Conservation (phyloP, 495 filamentous ascomycete species). For the Sordaria brevicollis region DNA sequence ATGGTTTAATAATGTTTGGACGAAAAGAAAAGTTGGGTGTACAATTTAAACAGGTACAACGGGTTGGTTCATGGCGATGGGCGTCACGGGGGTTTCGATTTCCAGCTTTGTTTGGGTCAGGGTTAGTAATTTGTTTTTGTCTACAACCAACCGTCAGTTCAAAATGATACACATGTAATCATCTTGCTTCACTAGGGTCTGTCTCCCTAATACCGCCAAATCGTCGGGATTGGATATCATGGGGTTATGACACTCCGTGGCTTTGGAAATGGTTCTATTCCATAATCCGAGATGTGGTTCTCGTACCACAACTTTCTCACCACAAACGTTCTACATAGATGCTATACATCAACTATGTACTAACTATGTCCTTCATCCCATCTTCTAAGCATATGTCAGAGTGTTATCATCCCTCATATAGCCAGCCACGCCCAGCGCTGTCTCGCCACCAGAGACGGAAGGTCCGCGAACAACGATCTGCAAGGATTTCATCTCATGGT, state of each 20-base stretch:
- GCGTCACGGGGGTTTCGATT: background rate
- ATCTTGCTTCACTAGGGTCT: background rate
- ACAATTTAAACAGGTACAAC: background rate
- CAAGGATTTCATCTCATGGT: background rate
- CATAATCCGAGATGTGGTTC: background rate
- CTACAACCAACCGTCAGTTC: background rate
- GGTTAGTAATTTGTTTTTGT: background rate
- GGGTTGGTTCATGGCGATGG: background rate
- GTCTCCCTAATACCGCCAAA: background rate
- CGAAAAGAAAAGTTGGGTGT: background rate
- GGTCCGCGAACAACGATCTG: constrained; percentile 58
- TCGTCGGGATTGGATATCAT: too few relatives aligned
- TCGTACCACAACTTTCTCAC: background rate
- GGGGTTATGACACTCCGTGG: too few relatives aligned
- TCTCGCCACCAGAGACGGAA: constrained; percentile 54
- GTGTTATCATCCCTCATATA: constrained; percentile 45
- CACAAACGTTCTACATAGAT: background rate
- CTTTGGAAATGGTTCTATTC: background rate
- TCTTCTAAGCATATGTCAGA: constrained; percentile 31
- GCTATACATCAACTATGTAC: background rate
- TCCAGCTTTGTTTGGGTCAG: background rate
- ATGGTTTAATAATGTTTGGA: background rate
- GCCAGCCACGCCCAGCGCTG: constrained; percentile 46
- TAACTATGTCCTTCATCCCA: background rate
- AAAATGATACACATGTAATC: background rate